phyloP scores from a whole-genome alignment of 2,329 filamentous ascomycete species.

The Aspergillus chevalieri region DNA sequence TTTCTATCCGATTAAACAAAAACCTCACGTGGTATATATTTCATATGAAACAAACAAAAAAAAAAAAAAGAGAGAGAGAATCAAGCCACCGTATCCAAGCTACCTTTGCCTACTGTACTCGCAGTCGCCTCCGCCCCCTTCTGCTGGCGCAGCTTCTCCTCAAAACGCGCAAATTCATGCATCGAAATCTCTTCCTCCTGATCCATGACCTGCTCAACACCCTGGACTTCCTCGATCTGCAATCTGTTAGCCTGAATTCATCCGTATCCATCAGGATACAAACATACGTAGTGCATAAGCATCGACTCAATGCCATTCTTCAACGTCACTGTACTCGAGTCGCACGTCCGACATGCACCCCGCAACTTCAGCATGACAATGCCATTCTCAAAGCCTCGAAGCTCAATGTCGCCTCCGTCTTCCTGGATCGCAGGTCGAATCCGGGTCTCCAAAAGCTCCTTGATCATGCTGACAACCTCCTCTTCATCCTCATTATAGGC shows the following conservation, averaged over 20 bases:
- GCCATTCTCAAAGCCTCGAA: constrained; percentile 80
- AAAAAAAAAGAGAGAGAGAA: constrained; percentile 1
- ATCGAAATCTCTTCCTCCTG: constrained; percentile 84
- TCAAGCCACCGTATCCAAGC: constrained; percentile 45
- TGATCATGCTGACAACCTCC: constrained; percentile 97
- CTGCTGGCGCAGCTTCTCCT: constrained; percentile 68
- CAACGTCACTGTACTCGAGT: constrained; percentile 91
- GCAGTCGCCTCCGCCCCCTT: constrained; percentile 48
- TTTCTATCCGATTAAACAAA: background rate
- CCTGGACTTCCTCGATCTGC: constrained; percentile 91
- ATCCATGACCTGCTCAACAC: constrained; percentile 83
- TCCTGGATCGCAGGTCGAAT: constrained; percentile 95
- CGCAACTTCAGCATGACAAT: constrained; percentile 80
- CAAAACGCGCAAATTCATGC: constrained; percentile 87
- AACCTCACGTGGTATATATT: background rate
- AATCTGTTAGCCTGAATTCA: constrained; percentile 14
- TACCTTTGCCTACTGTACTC: constrained; percentile 46
- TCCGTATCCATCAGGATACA: background rate
- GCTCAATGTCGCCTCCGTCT: constrained; percentile 96
- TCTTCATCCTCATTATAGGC: constrained; percentile 84
- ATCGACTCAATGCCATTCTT: constrained; percentile 98
- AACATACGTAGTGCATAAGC: constrained; percentile 88
- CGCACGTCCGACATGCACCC: constrained; percentile 90
- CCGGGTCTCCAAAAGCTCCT: constrained; percentile 89
- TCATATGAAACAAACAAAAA: background rate